Conservation (phyloP, 179 eudicot species). For the Carnegiea gigantea region DNA sequence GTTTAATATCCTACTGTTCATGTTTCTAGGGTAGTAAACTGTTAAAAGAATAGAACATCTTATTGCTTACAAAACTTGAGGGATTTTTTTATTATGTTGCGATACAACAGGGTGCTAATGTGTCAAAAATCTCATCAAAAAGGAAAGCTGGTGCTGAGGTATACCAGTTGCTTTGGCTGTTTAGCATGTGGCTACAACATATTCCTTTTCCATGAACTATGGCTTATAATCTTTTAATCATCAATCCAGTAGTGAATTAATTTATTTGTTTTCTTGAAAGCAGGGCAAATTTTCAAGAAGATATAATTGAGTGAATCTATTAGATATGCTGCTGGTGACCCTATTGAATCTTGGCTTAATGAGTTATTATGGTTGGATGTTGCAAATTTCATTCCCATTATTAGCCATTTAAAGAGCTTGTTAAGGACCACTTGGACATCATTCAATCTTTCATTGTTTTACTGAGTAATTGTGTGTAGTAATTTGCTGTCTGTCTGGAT, state of each 20-base stretch:
- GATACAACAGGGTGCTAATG: no score
- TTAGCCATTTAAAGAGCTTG: constrained; percentile 56
- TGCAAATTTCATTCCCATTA: constrained; percentile 66
- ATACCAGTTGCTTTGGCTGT: no score
- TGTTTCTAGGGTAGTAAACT: no score
- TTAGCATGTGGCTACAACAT: no score
- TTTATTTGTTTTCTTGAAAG: constrained; percentile 6
- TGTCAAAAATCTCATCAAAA: no score
- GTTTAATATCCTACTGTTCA: no score
- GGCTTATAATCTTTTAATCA: background rate
- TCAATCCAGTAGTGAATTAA: background rate
- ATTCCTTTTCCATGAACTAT: background rate
- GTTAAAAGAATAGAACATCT: no score
- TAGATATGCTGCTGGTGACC: constrained; percentile 89
- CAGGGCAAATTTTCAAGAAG: constrained; percentile 81
- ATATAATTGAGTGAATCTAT: constrained; percentile 79
- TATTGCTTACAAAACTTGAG: no score
- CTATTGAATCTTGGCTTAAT: constrained; percentile 89
- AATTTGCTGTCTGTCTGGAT: constrained; percentile 6
- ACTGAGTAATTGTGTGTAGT: background rate
- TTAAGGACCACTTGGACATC: background rate
- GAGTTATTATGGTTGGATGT: constrained; percentile 84
- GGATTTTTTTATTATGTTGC: no score
- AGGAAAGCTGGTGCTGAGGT: no score
- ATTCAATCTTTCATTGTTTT: constrained; percentile 1